Evolutionary conservation across 1,139 yeast species (phyloP), one percentile per base, ranked within the genome.

Genomic region (Geotrichum siamense): DNA sequence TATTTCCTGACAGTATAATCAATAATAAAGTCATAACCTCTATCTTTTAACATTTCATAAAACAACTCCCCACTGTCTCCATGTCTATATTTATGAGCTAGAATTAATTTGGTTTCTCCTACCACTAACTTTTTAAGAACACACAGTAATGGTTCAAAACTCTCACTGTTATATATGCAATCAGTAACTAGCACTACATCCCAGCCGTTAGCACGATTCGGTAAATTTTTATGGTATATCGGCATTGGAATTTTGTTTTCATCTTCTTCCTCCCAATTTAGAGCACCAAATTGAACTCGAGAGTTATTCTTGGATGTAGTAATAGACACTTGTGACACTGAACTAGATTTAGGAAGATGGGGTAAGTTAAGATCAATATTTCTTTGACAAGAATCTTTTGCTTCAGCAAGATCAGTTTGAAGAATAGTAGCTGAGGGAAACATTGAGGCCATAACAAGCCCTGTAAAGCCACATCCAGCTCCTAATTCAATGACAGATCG

Each of bases 401-500:
- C 61, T 3, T 58, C 60, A 15, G 49, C 55, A 13, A 58, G 48
- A 39, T 58, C 62, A 10, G 61, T 55, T 16, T 58, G 48, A 5
- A 53, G 40, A 2, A 58, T 54, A 13, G 41, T 45, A 2, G 54
- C 44, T 9, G 31, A 25, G 3, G 53, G 51, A 27, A 45, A 54
- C 31, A 50, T 9, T 9, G 46, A 46, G 16, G 53, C 51, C 28
- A 58, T 46, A 6, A 50, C 50, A 20, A 58, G 38, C 2, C 62
- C 62, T 0, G 56, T 55, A 5, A 55, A 49, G 13, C 62, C 62
- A 40, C 62, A 58, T 3, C 62, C 62, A 5, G 61, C 51, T 2
- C 62, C 62, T 2, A 58, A 48, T 38, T 58, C 62, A n/a, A 58
- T 42, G 12, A 58, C 48, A 5, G 43, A 30, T 8, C 37, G 37